These are phyloP conservation scores for Penicilliopsis zonata DNA, from an alignment of 495 filamentous ascomycete species.

Conservation along the genomic window DNA sequence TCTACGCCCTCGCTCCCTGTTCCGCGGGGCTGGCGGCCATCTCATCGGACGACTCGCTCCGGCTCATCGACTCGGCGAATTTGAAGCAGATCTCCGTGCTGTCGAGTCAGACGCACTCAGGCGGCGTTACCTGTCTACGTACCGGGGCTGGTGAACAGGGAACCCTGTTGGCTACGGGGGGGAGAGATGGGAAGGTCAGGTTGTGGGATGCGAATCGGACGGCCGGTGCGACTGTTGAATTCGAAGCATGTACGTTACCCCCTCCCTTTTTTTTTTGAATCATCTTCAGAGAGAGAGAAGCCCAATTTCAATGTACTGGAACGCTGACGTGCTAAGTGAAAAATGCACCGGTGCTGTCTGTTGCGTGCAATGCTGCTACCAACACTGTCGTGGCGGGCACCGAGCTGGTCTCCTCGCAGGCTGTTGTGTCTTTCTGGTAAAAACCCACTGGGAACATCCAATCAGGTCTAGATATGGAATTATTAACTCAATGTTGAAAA, in stretches of 20 bases:
- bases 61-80: slow-evolving; percentile 30
- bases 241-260: slow-evolving; percentile 26
- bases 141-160: slow-evolving; percentile 10
- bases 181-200: slow-evolving; percentile 35
- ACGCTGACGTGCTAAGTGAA: slow-evolving; percentile 13
- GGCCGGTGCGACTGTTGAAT: slow-evolving; percentile 17
- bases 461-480: no score
- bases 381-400: slow-evolving; percentile 63
- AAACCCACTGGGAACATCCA: slow-evolving; percentile 7
- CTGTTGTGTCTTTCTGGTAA: slow-evolving; percentile 66
- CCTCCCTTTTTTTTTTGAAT: slow-evolving; percentile 1
- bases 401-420: slow-evolving; percentile 62
- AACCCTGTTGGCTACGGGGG: slow-evolving; percentile 29
- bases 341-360: slow-evolving; percentile 48
- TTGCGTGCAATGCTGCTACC: slow-evolving; percentile 46
- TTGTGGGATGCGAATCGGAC: slow-evolving; percentile 32
- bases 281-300: neutral
- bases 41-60: slow-evolving; percentile 45
- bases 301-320: neutral
- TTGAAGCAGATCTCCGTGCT: slow-evolving; percentile 24
- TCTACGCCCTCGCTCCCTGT: slow-evolving; percentile 33
- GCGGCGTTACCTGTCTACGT: slow-evolving; percentile 33
- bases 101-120: slow-evolving; percentile 20
- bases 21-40: slow-evolving; percentile 34
- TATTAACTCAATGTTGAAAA: slow-evolving; percentile 29